phyloP scores from a whole-genome alignment of 2,329 filamentous ascomycete species.

The Aspergillus ochraceoroseus region DNA sequence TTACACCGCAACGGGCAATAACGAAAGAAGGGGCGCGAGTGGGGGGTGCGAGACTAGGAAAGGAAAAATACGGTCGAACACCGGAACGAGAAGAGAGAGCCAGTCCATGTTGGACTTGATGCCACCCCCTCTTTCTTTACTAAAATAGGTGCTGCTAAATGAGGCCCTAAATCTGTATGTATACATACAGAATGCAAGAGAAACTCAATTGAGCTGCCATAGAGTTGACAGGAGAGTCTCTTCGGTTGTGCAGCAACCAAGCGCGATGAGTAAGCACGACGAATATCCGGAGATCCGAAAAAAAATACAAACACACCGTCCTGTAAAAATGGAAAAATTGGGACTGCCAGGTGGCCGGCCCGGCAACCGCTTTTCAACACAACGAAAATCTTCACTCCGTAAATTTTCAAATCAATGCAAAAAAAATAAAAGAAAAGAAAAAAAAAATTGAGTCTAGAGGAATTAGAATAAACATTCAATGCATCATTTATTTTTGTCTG shows the following conservation, averaged over 20 bases:
- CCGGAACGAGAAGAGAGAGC: background rate
- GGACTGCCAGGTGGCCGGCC: conserved; percentile 26
- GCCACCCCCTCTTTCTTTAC: too few relatives aligned
- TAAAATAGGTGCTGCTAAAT: too few relatives aligned
- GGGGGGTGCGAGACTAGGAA: conserved; percentile 2
- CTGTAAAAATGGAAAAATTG: conserved; percentile 23
- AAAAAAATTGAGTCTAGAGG: too few relatives aligned
- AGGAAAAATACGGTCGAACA: background rate
- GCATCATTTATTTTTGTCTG: too few relatives aligned
- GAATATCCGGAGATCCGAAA: conserved; percentile 38
- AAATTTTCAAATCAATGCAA: background rate
- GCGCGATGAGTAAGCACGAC: conserved; percentile 31
- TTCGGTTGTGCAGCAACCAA: conserved; percentile 34
- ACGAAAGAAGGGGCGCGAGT: background rate
- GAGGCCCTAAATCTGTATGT: too few relatives aligned
- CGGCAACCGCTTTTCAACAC: conserved; percentile 6
- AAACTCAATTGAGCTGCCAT: conserved; percentile 4
- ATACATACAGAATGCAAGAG: too few relatives aligned
- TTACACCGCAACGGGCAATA: conserved; percentile 4
- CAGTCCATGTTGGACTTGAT: too few relatives aligned
- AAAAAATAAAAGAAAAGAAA: conserved; percentile 1
- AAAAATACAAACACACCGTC: conserved; percentile 22
- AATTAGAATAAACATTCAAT: too few relatives aligned
- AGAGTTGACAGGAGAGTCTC: too few relatives aligned
- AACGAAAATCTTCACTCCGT: background rate